A percentile compares a stretch with the other conserved stretches of the same genome.
Conservation (phyloP, 805 yeast species). For the Wickerhamiella spandovensis region DNA sequence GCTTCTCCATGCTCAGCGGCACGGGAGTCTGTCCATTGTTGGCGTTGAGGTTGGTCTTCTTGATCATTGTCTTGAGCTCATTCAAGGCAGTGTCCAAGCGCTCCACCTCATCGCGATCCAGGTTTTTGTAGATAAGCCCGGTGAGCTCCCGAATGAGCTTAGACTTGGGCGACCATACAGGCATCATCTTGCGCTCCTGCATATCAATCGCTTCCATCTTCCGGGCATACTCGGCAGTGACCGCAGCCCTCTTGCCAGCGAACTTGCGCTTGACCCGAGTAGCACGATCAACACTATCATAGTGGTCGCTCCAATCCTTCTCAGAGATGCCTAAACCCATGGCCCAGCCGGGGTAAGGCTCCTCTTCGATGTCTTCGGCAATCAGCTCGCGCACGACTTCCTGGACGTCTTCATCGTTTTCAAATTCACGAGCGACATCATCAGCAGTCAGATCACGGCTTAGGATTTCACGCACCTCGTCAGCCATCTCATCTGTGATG, state of each 20-base stretch:
- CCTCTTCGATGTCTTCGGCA: constrained; percentile 9
- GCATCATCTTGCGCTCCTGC: constrained; percentile 11
- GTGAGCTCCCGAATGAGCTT: constrained; percentile 8
- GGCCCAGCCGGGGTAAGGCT: constrained; percentile 13
- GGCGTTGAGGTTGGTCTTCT: not conserved
- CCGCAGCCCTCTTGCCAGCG: constrained; percentile 9
- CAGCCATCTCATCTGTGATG: constrained; percentile 13
- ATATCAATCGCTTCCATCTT: constrained; percentile 8
- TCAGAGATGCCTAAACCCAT: constrained; percentile 9
- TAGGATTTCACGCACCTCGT: constrained; percentile 11
- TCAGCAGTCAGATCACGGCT: constrained; percentile 11
- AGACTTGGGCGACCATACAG: constrained; percentile 11
- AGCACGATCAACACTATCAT: constrained; percentile 7
- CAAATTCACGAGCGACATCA: constrained; percentile 10
- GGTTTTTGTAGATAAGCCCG: constrained; percentile 6
- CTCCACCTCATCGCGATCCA: constrained; percentile 4
- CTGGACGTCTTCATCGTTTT: constrained; percentile 6
- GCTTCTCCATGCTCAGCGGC: not conserved
- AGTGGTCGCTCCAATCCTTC: constrained; percentile 11
- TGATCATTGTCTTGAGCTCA: constrained; percentile 7
- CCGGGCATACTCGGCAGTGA: constrained; percentile 8
- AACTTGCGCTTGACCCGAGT: constrained; percentile 11
- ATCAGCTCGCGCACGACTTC: constrained; percentile 10
- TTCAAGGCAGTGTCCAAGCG: constrained; percentile 5
- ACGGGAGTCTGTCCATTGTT: not conserved